A percentile compares a stretch with the other conserved stretches of the same genome.
These are phyloP conservation scores for Melampsora americana DNA, from an alignment of 1,284 basidiomycete species.

Conservation along the genomic window DNA sequence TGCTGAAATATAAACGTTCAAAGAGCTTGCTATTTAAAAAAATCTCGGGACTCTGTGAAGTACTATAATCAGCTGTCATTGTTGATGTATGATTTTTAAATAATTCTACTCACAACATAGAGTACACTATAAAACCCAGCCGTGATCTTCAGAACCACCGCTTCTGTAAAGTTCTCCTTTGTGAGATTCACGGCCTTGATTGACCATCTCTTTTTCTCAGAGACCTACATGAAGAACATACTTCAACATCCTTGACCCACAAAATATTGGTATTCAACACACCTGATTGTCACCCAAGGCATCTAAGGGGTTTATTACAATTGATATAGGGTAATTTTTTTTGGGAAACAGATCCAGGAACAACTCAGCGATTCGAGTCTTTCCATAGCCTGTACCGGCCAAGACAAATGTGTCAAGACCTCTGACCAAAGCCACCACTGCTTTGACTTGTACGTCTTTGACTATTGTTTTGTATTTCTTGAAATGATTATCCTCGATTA, in stretches of 20 bases:
- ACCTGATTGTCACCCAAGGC: slow-evolving; percentile 18
- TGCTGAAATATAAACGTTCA: not conserved
- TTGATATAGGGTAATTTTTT: not conserved
- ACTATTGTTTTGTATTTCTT: not conserved
- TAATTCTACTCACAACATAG: slow-evolving; percentile 4
- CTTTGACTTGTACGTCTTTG: not conserved
- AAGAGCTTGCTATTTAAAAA: slow-evolving; percentile 3
- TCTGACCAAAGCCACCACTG: slow-evolving; percentile 2
- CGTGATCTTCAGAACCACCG: not conserved
- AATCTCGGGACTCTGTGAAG: slow-evolving; percentile 8
- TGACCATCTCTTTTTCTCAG: not conserved
- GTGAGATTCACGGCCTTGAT: slow-evolving; percentile 9
- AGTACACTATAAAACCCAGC: slow-evolving; percentile 9
- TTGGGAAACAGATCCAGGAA: slow-evolving; percentile 7
- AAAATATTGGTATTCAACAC: not conserved
- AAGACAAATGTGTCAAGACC: slow-evolving; percentile 14
- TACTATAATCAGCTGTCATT: not conserved
- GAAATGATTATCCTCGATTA: too few species aligned
- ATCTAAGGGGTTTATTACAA: slow-evolving; percentile 18
- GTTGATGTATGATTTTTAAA: not conserved
- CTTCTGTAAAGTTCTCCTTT: not conserved
- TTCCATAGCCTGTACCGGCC: slow-evolving; percentile 19
- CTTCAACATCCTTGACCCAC: not conserved
- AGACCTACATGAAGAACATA: not conserved
- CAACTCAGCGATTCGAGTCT: slow-evolving; percentile 9